Evolutionary conservation across 2,329 filamentous ascomycete genomes (phyloP), one percentile per base, ranked within the genome.

Genomic region (Fusarium aywerte): DNA sequence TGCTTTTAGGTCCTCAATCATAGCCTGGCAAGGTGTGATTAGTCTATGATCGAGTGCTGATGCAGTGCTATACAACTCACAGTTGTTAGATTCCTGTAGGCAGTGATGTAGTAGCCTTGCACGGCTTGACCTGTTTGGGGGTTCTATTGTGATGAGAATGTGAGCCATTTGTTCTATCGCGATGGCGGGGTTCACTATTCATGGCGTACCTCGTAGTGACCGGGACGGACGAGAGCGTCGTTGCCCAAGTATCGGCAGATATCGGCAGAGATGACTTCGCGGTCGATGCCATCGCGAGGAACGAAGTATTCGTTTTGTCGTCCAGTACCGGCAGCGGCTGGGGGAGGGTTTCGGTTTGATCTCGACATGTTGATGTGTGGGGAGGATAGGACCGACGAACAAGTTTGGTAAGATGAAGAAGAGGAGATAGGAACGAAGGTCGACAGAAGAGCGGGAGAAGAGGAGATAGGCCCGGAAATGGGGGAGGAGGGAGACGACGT

Each of bases 231-330:
- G 74, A 92, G 85, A 71, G 91, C 91, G 83, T 94, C 91, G 78
- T 92, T 92, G 75, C 91, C 91, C 71, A 94, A 85, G 77, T 93
- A 94, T 76, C 91, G 90, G 82, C 91, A 93, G 70, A 94, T 92
- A 77, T 94, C 91, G 76, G 90, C 89, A 67, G 92, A 92, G 79
- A 94, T 93, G 74, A 94, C 91, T 79, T 94, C 91, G 73, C 91
- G 89, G 77, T 92, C 90, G 79, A 94, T 94, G 76, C 91, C 91
- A 78, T 93, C 90, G 74, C 90, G 88, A 43, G 90, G 89, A 55
- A 93, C 88, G 78, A 93, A 93, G 77, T 93, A 93, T 80, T 93
- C 90, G 79, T 92, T 92, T 77, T 90, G 87, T 62, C 86, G 85
- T 58, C 80, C 79, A 56, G 81, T 76, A 51, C 80, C 75, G 63